Percentiles rank a stretch among this genome's conserved stretches.
Conservation (phyloP, 164 flowering plant genomes). For the Tetracentron sinense region DNA sequence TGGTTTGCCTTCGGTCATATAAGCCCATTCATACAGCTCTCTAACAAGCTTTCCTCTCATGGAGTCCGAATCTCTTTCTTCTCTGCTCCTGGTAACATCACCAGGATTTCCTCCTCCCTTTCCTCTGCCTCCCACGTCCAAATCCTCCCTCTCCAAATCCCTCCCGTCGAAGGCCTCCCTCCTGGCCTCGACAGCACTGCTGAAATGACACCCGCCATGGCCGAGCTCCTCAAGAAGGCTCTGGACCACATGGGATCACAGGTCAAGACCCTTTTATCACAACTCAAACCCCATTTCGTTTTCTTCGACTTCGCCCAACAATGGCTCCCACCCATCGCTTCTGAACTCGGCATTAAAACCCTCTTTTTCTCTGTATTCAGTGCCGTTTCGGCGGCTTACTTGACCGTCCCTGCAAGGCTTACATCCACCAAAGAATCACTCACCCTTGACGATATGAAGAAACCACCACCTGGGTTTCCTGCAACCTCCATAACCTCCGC, state of each 20-base stretch:
- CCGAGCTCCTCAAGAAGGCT: conserved; percentile 31
- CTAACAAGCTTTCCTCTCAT: conserved; percentile 35
- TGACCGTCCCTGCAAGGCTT: conserved; percentile 8
- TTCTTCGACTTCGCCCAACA: conserved; percentile 29
- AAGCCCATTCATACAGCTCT: conserved; percentile 35
- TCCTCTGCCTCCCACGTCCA: conserved; percentile 23
- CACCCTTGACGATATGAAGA: conserved; percentile 20
- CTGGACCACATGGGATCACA: conserved; percentile 28
- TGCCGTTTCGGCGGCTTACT: conserved; percentile 14
- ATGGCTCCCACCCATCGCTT: conserved; percentile 26
- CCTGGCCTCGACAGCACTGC: conserved; percentile 16
- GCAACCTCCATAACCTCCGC: conserved; percentile 1
- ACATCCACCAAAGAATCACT: conserved; percentile 2
- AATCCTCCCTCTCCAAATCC: too few relatives aligned
- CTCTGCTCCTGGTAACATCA: conserved; percentile 25
- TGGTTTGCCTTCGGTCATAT: conserved; percentile 42
- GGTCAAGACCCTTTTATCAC: conserved; percentile 14
- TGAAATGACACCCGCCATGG: too few relatives aligned
- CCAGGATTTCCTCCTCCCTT: too few relatives aligned
- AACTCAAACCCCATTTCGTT: conserved; percentile 28
- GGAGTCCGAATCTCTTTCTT: too few relatives aligned
- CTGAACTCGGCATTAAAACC: conserved; percentile 23
- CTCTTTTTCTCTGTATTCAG: conserved; percentile 23
- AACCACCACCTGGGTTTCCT: conserved; percentile 24
- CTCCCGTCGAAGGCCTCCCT: too few relatives aligned